Percentiles rank a stretch among this genome's conserved stretches.
Evolutionary conservation across 768 basidiomycete genomes (phyloP).

Genomic region (Agaricus blazei): DNA sequence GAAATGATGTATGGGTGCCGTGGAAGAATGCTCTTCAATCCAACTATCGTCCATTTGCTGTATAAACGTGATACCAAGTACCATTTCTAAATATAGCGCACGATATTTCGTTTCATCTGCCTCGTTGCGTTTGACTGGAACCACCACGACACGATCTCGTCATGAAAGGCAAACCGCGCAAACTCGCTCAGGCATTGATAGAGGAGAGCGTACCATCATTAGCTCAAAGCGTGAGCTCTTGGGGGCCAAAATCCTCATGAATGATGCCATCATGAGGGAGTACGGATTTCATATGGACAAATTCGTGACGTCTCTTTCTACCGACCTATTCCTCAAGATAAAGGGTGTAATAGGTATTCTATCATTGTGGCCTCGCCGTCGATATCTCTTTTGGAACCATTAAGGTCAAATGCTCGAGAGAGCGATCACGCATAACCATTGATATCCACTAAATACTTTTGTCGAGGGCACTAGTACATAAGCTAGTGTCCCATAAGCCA

Average conservation of each 20-base stretch:
- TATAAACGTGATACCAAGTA: not conserved
- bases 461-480: too few relatives aligned
- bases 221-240: not conserved
- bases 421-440: too few relatives aligned
- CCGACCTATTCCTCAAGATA: conserved; percentile 32
- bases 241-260: not conserved
- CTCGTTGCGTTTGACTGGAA: too few relatives aligned
- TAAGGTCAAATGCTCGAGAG: too few relatives aligned
- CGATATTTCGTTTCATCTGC: too few relatives aligned
- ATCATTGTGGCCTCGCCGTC: conserved; percentile 5
- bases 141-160: too few relatives aligned
- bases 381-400: conserved; percentile 21
- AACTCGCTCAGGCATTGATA: too few relatives aligned
- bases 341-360: conserved; percentile 16
- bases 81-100: too few relatives aligned
- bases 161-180: too few relatives aligned
- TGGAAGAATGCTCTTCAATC: conserved; percentile 5
- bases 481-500: too few relatives aligned
- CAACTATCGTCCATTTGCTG: conserved; percentile 10
- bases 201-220: too few relatives aligned
- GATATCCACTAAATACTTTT: too few relatives aligned
- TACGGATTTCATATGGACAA: not conserved
- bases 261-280: not conserved
- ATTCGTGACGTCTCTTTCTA: conserved; percentile 17
- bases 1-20: conserved; percentile 15